Conservation (phyloP, 495 filamentous ascomycete species). For the Hypoxylon intermedium region DNA sequence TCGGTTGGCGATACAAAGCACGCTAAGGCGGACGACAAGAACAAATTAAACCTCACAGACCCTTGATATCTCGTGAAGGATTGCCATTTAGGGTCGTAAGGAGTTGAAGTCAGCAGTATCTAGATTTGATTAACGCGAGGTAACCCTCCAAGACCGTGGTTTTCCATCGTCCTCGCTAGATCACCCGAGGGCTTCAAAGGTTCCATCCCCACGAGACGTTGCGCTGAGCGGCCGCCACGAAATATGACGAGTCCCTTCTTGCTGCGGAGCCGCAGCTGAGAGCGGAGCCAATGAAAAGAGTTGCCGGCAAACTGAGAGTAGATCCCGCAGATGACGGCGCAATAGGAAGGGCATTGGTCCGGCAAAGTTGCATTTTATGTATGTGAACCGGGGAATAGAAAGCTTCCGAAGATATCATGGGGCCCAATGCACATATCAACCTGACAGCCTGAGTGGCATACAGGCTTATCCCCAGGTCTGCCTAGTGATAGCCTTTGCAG, state of each 20-base stretch:
- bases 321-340: slow-evolving; percentile 37
- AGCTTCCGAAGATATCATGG: slow-evolving; percentile 34
- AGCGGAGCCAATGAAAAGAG: slow-evolving; percentile 20
- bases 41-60: slow-evolving; percentile 11
- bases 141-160: slow-evolving; percentile 17
- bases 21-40: slow-evolving; percentile 12
- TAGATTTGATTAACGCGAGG: slow-evolving; percentile 31
- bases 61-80: slow-evolving; percentile 12
- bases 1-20: slow-evolving; percentile 29
- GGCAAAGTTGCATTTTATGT: slow-evolving; percentile 25
- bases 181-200: slow-evolving; percentile 8
- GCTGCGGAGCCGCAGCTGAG: slow-evolving; percentile 35
- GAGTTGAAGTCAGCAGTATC: slow-evolving; percentile 15
- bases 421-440: slow-evolving; percentile 18
- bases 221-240: slow-evolving; percentile 16
- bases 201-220: slow-evolving; percentile 21
- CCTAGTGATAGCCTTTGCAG: slow-evolving; percentile 32
- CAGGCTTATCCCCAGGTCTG: slow-evolving; percentile 32
- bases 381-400: slow-evolving; percentile 35
- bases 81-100: slow-evolving; percentile 22
- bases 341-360: slow-evolving; percentile 24
- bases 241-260: slow-evolving; percentile 36
- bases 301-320: slow-evolving; percentile 18
- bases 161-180: slow-evolving; percentile 9
- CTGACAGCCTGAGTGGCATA: slow-evolving; percentile 25